Evolutionary conservation across 305 asterid species (phyloP).

Genomic region (Fraxinus sp.): DNA sequence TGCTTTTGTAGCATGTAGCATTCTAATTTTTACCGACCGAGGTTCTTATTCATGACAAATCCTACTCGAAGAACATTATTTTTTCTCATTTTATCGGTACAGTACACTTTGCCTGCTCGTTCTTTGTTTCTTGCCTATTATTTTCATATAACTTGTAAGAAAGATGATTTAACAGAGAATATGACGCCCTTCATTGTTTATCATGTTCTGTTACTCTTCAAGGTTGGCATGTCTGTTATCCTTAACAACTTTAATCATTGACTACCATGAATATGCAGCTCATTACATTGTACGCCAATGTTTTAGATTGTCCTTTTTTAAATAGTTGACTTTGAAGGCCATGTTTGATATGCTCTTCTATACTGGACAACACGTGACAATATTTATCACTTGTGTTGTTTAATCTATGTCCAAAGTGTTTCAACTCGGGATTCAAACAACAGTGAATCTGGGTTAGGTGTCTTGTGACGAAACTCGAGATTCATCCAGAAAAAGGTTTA

Average conservation of each 20-base stretch:
- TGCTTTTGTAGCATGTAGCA: constrained; percentile 14
- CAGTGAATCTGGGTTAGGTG: no score
- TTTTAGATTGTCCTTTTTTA: background rate
- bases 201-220: background rate
- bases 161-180: background rate
- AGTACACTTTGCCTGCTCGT: background rate
- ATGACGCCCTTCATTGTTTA: background rate
- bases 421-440: no score
- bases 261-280: constrained; percentile 27
- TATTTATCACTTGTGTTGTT: no score
- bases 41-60: background rate
- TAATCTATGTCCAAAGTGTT: no score
- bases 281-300: constrained; percentile 16
- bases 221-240: constrained; percentile 33
- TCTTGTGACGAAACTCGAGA: no score
- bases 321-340: background rate
- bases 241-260: constrained; percentile 21
- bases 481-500: no score
- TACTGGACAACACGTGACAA: background rate
- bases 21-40: background rate
- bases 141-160: background rate
- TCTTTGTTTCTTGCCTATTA: no score
- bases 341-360: background rate
- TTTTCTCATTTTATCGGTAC: background rate
- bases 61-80: background rate